Base-by-base conservation (phyloP, 495 filamentous ascomycete genomes). In the Tricharina praecox region DNA sequence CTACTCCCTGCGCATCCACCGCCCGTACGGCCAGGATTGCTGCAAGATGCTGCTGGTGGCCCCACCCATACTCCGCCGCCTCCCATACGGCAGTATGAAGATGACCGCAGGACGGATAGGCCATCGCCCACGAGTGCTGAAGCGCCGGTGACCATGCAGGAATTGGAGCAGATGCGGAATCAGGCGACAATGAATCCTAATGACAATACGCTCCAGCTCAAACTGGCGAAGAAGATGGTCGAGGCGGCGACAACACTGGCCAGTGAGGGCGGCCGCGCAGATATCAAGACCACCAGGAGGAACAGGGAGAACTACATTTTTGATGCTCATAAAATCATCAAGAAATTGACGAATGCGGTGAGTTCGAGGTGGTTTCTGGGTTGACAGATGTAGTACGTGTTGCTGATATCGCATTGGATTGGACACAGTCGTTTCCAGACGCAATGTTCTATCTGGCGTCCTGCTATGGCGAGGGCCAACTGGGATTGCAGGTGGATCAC, bases 391-490 rank as follows among this genome's bases (percentile, higher is more conserved):
- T n/a, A n/a, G n/a, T n/a, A n/a, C n/a, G n/a, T 15, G 23, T 48
- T 41, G 45, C 8, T 21, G n/a, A 20, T 50, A 18, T 53, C 32
- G 26, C 21, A 1, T 11, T 23, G 28, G 10, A 48, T 48, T 45
- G 60, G 57, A 36, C 47, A 4, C 57, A 62, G 16, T 72, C 73
- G 3, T 76, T 83, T 54, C 62, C 80, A 0, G 88, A 94, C 9
- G 90, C 90, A 20, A 88, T 88, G 70, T 97, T 97, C 66, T 93
- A 82, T 59, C 66, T 94, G 24, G 90, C 87, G 9, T 88, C 95
- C 62, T 85, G 80, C 62, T 77, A 87, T 43, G 90, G 86, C 16
- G 76, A 82, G 46, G 85, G 87, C 23, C 50, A 58, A 1, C 59
- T 85, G 1, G 81, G 77, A 18, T 67, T 85, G 23, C 77, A 85